These are phyloP conservation scores for Stagonosporopsis tanaceti DNA, from an alignment of 2,329 filamentous ascomycete species.

Conservation along the genomic window DNA sequence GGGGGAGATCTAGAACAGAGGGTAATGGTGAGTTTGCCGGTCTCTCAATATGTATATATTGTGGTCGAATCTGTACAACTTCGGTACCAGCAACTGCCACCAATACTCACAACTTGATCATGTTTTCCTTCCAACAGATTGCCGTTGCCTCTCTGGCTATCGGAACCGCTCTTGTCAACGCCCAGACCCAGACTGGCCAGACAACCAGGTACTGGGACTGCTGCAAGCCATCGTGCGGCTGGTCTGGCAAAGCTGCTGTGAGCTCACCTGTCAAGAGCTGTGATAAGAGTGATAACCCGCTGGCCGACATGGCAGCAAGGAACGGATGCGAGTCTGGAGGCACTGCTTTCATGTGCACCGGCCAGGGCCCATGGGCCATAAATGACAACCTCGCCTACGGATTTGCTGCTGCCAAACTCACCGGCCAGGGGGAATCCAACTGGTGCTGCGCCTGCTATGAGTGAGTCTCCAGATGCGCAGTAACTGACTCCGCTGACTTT, in stretches of 20 bases:
- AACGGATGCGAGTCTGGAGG: conserved; percentile 64
- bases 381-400: conserved; percentile 67
- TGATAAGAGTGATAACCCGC: conserved; percentile 63
- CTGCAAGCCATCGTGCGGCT: conserved; percentile 73
- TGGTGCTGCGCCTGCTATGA: conserved; percentile 74
- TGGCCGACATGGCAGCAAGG: conserved; percentile 59
- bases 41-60: conserved; percentile 1
- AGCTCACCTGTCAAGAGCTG: conserved; percentile 63
- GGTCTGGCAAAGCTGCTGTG: conserved; percentile 65
- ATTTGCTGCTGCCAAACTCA: conserved; percentile 68
- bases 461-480: conserved; percentile 28
- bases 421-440: conserved; percentile 60
- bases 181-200: conserved; percentile 38
- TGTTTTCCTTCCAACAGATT: conserved; percentile 41
- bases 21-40: background rate
- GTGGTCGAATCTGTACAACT: background rate
- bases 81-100: background rate
- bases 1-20: background rate
- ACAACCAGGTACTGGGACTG: conserved; percentile 63
- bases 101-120: conserved; percentile 18
- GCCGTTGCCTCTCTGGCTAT: conserved; percentile 37
- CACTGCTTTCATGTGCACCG: conserved; percentile 65
- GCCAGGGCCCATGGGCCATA: conserved; percentile 69
- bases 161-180: conserved; percentile 37
- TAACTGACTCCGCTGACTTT: conserved; percentile 14